A percentile compares a stretch with the other conserved stretches of the same genome.
Conservation (phyloP, 257 asterid species). For the Lycium barbarum region DNA sequence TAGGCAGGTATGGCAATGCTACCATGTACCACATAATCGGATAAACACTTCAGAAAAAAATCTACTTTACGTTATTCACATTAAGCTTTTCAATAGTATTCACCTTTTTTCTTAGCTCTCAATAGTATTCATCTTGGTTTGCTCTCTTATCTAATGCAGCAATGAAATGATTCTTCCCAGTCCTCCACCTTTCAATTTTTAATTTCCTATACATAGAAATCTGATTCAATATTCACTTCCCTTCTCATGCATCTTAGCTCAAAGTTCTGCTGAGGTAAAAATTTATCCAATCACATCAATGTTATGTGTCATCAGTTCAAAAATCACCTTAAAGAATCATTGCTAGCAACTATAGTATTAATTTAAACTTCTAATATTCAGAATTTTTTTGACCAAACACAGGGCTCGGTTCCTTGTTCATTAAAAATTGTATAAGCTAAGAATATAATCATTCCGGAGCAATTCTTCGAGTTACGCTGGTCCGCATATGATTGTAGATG, state of each 20-base stretch:
- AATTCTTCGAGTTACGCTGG: neutral
- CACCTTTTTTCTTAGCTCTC: neutral
- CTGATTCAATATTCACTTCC: neutral
- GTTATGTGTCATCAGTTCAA: neutral
- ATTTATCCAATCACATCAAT: conserved; percentile 1
- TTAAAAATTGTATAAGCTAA: too few species aligned
- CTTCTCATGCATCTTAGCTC: conserved; percentile 4
- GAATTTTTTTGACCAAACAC: too few species aligned
- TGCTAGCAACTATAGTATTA: neutral
- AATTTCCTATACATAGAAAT: neutral
- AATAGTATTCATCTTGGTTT: neutral
- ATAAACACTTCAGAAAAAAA: neutral
- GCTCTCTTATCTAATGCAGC: neutral
- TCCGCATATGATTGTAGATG: neutral
- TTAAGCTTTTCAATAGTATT: neutral
- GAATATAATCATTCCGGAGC: too few species aligned
- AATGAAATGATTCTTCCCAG: neutral
- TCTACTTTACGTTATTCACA: neutral
- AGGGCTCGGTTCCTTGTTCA: too few species aligned
- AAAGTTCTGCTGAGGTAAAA: neutral
- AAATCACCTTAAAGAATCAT: too few species aligned
- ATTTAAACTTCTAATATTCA: too few species aligned
- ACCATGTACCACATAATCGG: neutral
- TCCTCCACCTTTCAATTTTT: conserved; percentile 2
- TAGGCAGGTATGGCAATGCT: neutral